Evolutionary conservation across 106 monocot species (phyloP), one percentile per base, ranked within the genome.

Genomic region (Agapanthus africanus): DNA sequence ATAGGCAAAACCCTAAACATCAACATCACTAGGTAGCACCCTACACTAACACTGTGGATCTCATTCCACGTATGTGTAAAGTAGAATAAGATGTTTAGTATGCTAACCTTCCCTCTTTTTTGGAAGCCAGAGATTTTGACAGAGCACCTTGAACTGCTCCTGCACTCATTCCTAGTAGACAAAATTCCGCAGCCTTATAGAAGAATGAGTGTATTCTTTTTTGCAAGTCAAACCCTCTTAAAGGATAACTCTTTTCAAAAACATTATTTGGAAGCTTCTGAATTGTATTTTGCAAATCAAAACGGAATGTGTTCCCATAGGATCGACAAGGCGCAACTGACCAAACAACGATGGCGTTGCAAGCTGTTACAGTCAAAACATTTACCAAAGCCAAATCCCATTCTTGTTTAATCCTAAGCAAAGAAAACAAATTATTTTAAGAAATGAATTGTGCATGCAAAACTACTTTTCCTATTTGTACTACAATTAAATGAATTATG

Each of bases 211-310:
- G 81, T 40, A 87, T 66, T 83, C 97, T 83, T 78, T 99, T 99
- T 39, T 77, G 80, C 72, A 99, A 56, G 63, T 99, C 97, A 82
- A 99, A 99, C 67, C 90, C 92, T 69, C 97, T 80, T 70, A 93
- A 40, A 11, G 79, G 90, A 69, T 99, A 99, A 54, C 81, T 99
- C 83, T 85, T 90, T 59, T 99, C 97, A 70, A 93, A 92, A 22
- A 99, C 69, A 73, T 99, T 99, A 59, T 99, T 99, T 9, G 97
- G 97, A 69, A 99, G 97, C 62, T 99, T 99, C 74, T 99, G 87
- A 35, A 92, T 87, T 37, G 91, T 70, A 71, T 90, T 99, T 79
- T 99, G 84, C 75, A 93, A 85, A 76, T 93, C 87, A 73, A 85
- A 93, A 34, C 62, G 82, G 65, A 93, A 99, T 57, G 87, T 99